Conservation (phyloP, 1,284 basidiomycete species). For the Gomphus sp. region DNA sequence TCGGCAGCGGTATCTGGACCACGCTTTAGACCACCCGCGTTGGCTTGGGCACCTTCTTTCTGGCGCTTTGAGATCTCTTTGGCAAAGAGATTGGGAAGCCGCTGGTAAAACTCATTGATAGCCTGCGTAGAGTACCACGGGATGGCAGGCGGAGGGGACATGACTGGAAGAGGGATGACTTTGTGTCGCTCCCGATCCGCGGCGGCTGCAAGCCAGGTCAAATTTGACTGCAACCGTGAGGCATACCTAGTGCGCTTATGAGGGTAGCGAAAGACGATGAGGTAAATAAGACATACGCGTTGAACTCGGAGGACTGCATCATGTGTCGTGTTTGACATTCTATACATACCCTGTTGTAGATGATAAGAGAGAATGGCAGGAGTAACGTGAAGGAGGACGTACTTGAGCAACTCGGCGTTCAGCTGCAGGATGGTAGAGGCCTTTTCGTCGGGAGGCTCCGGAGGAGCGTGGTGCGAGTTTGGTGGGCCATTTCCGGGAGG, state of each 20-base stretch:
- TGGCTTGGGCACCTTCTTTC: constrained; percentile 16
- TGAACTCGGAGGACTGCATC: constrained; percentile 40
- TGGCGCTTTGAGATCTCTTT: constrained; percentile 51
- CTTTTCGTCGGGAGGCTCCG: constrained; percentile 33
- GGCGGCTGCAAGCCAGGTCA: constrained; percentile 55
- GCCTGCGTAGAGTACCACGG: constrained; percentile 45
- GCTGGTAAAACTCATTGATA: constrained; percentile 52
- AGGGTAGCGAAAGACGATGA: not conserved
- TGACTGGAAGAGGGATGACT: constrained; percentile 40
- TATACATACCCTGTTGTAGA: constrained; percentile 39
- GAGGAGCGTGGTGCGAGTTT: not conserved
- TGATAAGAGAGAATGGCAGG: not conserved
- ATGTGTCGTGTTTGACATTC: constrained; percentile 48
- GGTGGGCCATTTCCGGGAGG: not conserved
- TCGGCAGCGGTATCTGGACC: constrained; percentile 41
- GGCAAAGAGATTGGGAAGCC: constrained; percentile 49
- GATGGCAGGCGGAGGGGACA: constrained; percentile 46
- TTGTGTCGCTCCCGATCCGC: constrained; percentile 41
- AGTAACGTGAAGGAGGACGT: not conserved
- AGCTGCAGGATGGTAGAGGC: constrained; percentile 51
- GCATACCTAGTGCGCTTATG: constrained; percentile 14
- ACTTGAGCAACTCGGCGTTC: constrained; percentile 61
- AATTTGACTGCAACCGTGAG: constrained; percentile 50
- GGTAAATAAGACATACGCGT: constrained; percentile 39
- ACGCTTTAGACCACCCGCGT: constrained; percentile 40